Evolutionary conservation across 768 basidiomycete species (phyloP), one percentile per base, ranked within the genome.

Genomic region (Trametes elegans): DNA sequence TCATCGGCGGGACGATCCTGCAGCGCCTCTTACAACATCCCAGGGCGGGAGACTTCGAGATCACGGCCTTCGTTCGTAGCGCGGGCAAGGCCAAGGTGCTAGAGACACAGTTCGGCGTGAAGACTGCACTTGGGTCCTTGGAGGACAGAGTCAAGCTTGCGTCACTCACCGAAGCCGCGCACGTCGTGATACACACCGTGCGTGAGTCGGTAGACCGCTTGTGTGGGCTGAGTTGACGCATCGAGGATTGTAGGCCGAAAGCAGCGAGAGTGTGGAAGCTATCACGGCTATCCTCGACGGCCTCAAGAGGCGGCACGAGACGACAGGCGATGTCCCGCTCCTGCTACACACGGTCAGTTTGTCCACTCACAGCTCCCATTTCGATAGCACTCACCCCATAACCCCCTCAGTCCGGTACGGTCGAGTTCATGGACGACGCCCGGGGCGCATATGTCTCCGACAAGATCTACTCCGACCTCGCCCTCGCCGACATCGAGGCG

Each of bases 321-420:
- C 57, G n/a, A 79, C 76, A 0, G 78, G 79, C 3, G 68, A 65
- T 1, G 60, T 66, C 1, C 76, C 83, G 7, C 73, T 75, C 50
- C 70, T 82, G 7, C 84, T 89, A 14, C 82, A 89, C 60, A 85
- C 84, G 0, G 86, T 84, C 61, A 58, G 83, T 66, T 2, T 19
- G 11, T 24, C n/a, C 18, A n/a, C n/a, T n/a, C n/a, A n/a, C n/a
- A n/a, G n/a, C n/a, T n/a, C n/a, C n/a, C n/a, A n/a, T n/a, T n/a
- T n/a, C n/a, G n/a, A n/a, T n/a, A n/a, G n/a, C n/a, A n/a, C n/a
- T n/a, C n/a, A n/a, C n/a, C n/a, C n/a, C n/a, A n/a, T n/a, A n/a
- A 23, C 35, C 35, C 14, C 14, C 26, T 5, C 35, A 59, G 58
- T 55, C 58, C n/a, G 53, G 58, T 16, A 54, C 64, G 70, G 79